These are phyloP conservation scores for Phytophthora tubulina DNA, from an alignment of 352 stramenopile species.

Conservation along the genomic window DNA sequence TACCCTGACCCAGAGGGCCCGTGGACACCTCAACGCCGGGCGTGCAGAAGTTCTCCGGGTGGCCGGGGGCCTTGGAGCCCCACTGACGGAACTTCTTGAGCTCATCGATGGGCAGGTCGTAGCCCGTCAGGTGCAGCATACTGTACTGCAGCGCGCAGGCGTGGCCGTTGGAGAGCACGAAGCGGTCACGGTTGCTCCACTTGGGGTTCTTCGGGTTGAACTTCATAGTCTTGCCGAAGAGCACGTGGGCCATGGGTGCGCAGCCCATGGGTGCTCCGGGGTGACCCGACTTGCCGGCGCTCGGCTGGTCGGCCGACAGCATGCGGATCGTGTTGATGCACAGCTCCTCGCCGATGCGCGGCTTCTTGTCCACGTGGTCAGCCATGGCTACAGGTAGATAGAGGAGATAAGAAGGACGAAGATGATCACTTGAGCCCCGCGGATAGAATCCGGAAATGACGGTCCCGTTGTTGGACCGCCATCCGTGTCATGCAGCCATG, in stretches of 20 bases:
- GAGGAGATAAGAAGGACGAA: constrained; percentile 1
- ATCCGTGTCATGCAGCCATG: constrained; percentile 11
- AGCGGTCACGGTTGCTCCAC: constrained; percentile 98
- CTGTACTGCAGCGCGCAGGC: constrained; percentile 98
- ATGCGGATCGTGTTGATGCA: constrained; percentile 99
- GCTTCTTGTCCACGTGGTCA: constrained; percentile 87
- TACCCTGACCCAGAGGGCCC: constrained; percentile 97
- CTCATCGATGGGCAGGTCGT: constrained; percentile 96
- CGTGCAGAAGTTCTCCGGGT: constrained; percentile 98
- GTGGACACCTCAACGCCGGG: constrained; percentile 97
- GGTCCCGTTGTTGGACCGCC: constrained; percentile 22
- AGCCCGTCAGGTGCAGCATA: constrained; percentile 98
- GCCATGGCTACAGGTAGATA: constrained; percentile 52
- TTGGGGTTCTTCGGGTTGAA: constrained; percentile 90
- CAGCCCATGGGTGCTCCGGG: constrained; percentile 98
- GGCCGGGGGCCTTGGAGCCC: constrained; percentile 95
- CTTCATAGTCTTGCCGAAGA: constrained; percentile 95
- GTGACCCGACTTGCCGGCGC: constrained; percentile 98
- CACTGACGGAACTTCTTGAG: constrained; percentile 98
- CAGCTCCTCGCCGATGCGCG: constrained; percentile 81
- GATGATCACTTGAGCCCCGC: constrained; percentile 44
- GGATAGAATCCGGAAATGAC: constrained; percentile 58
- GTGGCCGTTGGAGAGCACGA: constrained; percentile 99
- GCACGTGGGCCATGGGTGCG: constrained; percentile 97
- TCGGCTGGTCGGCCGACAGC: constrained; percentile 97